Evolutionary conservation across 805 yeast genomes (phyloP), one percentile per base, ranked within the genome.

Genomic region (Jamesozyma piceae): DNA sequence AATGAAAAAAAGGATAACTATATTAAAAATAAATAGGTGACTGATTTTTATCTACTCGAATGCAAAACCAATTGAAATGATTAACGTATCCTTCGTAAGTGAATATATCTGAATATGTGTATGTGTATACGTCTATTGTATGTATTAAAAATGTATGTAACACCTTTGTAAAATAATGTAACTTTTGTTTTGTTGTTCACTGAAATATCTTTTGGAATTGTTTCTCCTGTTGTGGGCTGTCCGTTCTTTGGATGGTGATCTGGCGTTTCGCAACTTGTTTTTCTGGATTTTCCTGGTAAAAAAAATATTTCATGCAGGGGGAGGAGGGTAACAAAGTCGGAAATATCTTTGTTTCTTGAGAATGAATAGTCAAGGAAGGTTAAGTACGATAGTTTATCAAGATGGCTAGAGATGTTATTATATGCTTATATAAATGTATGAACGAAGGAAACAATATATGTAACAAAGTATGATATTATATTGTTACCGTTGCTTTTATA

Each of bases 191-290:
- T 34, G 37, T 15, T 15, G n/a, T 20, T 19, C 18, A 34, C 35
- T 34, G 37, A 34, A 34, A 34, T 18, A 34, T 34, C 17, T n/a
- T n/a, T n/a, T 11, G 28, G 11, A 24, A 24, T 24, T 11, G 11
- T 24, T 24, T 24, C 28, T 17, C 35, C 21, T 18, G 11, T 15
- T 32, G 21, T 18, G 13, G 21, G 8, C 14, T 32, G 35, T 32
- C 17, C n/a, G 33, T 32, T 33, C 24, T 15, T 27, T 17, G 21
- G 5, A 22, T 15, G 38, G 38, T 36, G 38, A 36, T 36, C 38
- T 36, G 38, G 38, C 38, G 22, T 36, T 36, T 36, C 19, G 29
- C n/a, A 35, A 4, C 13, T 26, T 35, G 20, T 22, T 35, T 35
- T 15, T 11, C 21, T 17, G 4, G 10, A 5, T 6, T 10, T 21